Percentiles rank a stretch among this genome's conserved stretches.
Conservation (phyloP, 1,139 yeast genomes). For the Geotrichum macrosporum region DNA sequence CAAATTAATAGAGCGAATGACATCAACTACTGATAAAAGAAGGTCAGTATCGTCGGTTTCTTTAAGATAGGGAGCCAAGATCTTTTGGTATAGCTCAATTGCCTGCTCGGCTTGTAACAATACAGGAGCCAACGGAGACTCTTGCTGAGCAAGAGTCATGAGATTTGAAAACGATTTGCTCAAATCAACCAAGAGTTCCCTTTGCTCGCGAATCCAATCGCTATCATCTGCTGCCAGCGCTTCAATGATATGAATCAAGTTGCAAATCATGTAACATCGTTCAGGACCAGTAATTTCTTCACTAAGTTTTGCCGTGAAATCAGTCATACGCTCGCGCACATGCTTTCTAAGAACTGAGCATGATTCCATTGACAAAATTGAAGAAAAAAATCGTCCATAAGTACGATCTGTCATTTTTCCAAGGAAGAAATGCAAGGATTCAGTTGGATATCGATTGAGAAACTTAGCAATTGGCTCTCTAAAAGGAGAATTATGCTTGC, state of each 20-base stretch:
- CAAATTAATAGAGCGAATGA: slow-evolving; percentile 43
- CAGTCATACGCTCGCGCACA: slow-evolving; percentile 51
- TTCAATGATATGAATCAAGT: slow-evolving; percentile 59
- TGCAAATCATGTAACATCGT: slow-evolving; percentile 50
- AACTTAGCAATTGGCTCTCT: slow-evolving; percentile 87
- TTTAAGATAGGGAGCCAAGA: slow-evolving; percentile 50
- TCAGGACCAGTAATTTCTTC: slow-evolving; percentile 9
- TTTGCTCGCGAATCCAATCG: slow-evolving; percentile 60
- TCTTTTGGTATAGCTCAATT: slow-evolving; percentile 52
- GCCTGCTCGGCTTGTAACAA: slow-evolving; percentile 77
- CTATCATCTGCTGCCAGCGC: slow-evolving; percentile 51
- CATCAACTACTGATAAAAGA: slow-evolving; percentile 50
- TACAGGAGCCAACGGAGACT: slow-evolving; percentile 54
- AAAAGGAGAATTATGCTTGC: slow-evolving; percentile 85
- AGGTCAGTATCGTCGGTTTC: slow-evolving; percentile 39
- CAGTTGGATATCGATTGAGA: slow-evolving; percentile 74
- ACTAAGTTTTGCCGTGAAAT: slow-evolving; percentile 27
- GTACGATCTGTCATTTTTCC: slow-evolving; percentile 64
- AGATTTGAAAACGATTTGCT: slow-evolving; percentile 44
- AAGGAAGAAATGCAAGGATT: slow-evolving; percentile 67
- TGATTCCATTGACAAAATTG: slow-evolving; percentile 55
- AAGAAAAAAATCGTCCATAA: slow-evolving; percentile 60
- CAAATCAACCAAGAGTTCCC: slow-evolving; percentile 47
- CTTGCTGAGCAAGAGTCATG: slow-evolving; percentile 43
- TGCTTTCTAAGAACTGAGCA: slow-evolving; percentile 55